These are phyloP conservation scores for Erysimum cheiranthoides DNA, from an alignment of 345 rosid genomes.

Conservation along the genomic window DNA sequence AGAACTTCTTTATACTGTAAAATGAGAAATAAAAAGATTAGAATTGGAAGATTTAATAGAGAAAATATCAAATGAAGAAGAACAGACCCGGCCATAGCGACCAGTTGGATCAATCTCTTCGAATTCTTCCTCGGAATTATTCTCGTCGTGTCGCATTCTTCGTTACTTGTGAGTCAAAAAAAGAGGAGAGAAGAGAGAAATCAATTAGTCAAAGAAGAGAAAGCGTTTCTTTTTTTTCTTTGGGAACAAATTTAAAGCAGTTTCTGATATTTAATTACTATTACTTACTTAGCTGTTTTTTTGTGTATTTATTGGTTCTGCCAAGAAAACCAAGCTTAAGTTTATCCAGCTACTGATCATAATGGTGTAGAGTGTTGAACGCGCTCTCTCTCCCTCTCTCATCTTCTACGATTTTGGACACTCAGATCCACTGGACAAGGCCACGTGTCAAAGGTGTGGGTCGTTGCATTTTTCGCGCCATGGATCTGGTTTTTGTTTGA, in stretches of 20 bases:
- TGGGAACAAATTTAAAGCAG: background rate
- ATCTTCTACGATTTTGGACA: slow-evolving; percentile 16
- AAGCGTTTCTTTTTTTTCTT: background rate
- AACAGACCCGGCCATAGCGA: slow-evolving; percentile 91
- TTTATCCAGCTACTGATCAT: slow-evolving; percentile 18
- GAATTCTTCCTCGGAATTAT: slow-evolving; percentile 68
- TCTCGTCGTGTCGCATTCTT: slow-evolving; percentile 55
- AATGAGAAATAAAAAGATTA: slow-evolving; percentile 17
- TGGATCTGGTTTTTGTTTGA: slow-evolving; percentile 27
- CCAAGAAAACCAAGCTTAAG: slow-evolving; percentile 18
- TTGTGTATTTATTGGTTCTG: slow-evolving; percentile 5
- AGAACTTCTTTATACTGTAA: slow-evolving; percentile 85
- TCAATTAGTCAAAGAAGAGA: background rate
- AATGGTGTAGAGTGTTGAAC: slow-evolving; percentile 24
- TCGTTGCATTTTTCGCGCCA: slow-evolving; percentile 46
- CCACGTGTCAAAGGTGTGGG: slow-evolving; percentile 46
- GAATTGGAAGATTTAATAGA: background rate
- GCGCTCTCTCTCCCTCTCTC: background rate
- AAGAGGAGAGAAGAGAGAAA: slow-evolving; percentile 12
- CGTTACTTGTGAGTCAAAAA: slow-evolving; percentile 19
- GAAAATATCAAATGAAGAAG: background rate
- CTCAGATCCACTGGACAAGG: slow-evolving; percentile 43
- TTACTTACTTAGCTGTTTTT: background rate
- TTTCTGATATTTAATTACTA: background rate
- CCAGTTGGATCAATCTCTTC: slow-evolving; percentile 86